phyloP scores from a whole-genome alignment of 495 filamentous ascomycete species.

The Trichoderma reesei region DNA sequence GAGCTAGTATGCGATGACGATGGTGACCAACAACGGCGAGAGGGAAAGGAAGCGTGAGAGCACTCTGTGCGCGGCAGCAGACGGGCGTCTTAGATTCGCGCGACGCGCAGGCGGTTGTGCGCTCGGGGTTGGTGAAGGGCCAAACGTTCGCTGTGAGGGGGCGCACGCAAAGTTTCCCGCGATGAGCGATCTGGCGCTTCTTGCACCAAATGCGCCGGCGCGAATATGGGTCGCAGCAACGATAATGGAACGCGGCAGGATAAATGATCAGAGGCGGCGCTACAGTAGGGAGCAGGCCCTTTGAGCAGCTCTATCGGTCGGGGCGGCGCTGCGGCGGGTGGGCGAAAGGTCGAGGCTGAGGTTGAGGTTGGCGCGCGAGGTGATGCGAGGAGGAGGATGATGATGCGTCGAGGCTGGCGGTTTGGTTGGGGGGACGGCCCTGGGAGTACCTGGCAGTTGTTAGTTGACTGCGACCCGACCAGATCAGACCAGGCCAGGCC shows the following conservation, averaged over 20 bases:
- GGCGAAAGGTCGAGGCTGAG: background rate
- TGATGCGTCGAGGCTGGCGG: background rate
- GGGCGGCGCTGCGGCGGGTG: background rate
- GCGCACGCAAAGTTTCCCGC: too few relatives aligned
- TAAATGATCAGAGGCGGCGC: background rate
- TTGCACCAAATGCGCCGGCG: background rate
- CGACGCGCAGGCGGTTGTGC: too few relatives aligned
- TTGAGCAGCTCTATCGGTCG: too few relatives aligned
- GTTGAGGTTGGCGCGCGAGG: background rate
- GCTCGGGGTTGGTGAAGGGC: too few relatives aligned
- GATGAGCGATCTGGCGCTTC: too few relatives aligned
- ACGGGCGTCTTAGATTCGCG: too few relatives aligned
- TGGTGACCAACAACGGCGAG: background rate
- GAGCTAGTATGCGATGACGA: too few relatives aligned
- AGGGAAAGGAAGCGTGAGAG: background rate
- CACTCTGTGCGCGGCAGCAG: too few relatives aligned
- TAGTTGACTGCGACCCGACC: too few relatives aligned
- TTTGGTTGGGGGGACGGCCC: slow-evolving; percentile 1
- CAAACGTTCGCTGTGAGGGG: too few relatives aligned
- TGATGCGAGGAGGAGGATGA: background rate
- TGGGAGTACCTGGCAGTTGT: too few relatives aligned
- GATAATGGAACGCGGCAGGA: background rate
- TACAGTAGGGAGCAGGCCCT: background rate
- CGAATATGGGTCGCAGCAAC: background rate
- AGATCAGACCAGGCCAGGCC: too few relatives aligned